phyloP scores from a whole-genome alignment of 1,284 basidiomycete species.

The Melampsora americana region DNA sequence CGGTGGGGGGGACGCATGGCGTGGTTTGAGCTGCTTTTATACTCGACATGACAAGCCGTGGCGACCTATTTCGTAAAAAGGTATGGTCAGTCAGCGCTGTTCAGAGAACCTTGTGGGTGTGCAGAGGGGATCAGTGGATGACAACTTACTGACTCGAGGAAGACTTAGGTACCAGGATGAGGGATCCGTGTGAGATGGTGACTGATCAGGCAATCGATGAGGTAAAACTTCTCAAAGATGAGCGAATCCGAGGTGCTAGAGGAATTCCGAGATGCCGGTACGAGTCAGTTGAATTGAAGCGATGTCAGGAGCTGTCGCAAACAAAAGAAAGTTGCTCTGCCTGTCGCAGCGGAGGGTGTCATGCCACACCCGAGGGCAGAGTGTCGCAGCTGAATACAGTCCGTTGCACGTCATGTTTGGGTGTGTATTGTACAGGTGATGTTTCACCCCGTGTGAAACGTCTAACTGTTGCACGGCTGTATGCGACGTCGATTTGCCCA shows the following conservation, averaged over 20 bases:
- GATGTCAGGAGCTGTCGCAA: not conserved
- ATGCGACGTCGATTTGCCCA: not conserved
- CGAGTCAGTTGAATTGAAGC: not conserved
- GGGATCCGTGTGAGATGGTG: too few relatives aligned
- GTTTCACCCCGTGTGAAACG: constrained; percentile 6
- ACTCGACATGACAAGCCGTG: not conserved
- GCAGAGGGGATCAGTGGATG: too few relatives aligned
- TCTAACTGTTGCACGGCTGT: not conserved
- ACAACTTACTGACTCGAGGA: not conserved
- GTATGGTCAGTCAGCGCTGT: not conserved
- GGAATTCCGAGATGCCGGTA: not conserved
- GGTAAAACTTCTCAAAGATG: too few relatives aligned
- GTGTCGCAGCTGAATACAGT: not conserved
- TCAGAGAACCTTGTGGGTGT: not conserved
- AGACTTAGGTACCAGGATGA: not conserved
- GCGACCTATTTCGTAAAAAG: not conserved
- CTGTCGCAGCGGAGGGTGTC: not conserved
- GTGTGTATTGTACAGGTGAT: not conserved
- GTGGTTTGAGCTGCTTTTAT: not conserved
- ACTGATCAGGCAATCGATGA: too few relatives aligned
- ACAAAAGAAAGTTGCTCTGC: not conserved
- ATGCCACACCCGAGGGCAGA: not conserved
- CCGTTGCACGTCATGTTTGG: not conserved
- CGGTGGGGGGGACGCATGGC: not conserved
- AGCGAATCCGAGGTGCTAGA: not conserved